These are phyloP conservation scores for Grifola frondosa DNA, from an alignment of 1,284 basidiomycete genomes.

Conservation along the genomic window DNA sequence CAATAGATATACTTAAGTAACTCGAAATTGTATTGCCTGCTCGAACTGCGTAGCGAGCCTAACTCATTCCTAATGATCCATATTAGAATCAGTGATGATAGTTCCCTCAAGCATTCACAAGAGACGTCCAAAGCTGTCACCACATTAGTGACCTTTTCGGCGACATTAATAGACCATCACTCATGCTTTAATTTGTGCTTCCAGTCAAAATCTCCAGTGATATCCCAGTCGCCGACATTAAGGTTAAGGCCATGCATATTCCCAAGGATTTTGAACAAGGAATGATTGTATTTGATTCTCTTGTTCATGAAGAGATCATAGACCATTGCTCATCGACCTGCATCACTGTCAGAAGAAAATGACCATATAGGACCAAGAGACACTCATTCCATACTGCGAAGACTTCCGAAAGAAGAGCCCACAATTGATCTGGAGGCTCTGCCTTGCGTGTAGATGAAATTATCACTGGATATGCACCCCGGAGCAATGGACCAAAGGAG, in stretches of 20 bases:
- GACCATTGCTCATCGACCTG: constrained; percentile 21
- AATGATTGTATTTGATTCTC: not conserved
- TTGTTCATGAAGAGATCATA: constrained; percentile 24
- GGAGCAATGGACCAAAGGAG: constrained; percentile 5
- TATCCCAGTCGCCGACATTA: constrained; percentile 11
- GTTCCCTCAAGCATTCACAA: constrained; percentile 11
- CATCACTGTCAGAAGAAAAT: constrained; percentile 30
- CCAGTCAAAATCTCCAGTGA: constrained; percentile 23
- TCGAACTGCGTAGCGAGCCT: no score
- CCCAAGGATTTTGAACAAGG: constrained; percentile 12
- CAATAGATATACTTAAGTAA: no score
- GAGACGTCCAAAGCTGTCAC: constrained; percentile 6
- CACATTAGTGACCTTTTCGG: not conserved
- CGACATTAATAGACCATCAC: not conserved
- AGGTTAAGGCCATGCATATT: constrained; percentile 22
- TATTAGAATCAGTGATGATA: constrained; percentile 2
- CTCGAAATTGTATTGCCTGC: no score
- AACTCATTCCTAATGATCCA: no score
- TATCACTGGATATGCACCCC: constrained; percentile 12
- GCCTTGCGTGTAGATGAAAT: constrained; percentile 14
- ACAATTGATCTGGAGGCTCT: constrained; percentile 7
- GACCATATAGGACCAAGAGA: constrained; percentile 21
- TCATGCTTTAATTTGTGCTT: constrained; percentile 27
- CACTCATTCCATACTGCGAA: constrained; percentile 1
- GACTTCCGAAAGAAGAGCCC: not conserved